Evolutionary conservation across 805 yeast genomes (phyloP).

Genomic region (Kluyveromyces dobzhanskii): DNA sequence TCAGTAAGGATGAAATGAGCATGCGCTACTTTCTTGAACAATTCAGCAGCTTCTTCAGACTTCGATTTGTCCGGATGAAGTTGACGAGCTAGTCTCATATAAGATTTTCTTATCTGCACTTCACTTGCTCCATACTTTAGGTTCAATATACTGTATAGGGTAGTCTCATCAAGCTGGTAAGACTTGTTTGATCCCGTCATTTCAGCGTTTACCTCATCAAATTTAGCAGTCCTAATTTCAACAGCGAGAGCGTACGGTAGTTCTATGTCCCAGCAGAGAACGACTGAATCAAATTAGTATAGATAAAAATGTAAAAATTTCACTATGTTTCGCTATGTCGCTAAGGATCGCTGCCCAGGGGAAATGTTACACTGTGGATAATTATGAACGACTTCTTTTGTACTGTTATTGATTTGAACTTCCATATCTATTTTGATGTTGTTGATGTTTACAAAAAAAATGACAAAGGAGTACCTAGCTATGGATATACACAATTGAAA

Average conservation of each 20-base stretch:
- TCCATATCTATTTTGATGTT: neutral
- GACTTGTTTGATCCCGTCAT: slow-evolving; percentile 9
- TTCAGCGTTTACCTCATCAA: neutral
- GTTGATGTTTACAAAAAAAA: slow-evolving; percentile 1
- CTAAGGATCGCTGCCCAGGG: too few species aligned
- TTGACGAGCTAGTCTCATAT: slow-evolving; percentile 60
- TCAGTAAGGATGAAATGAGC: slow-evolving; percentile 27
- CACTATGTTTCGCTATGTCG: too few species aligned
- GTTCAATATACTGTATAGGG: slow-evolving; percentile 25
- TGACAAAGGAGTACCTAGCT: too few species aligned
- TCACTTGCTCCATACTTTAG: slow-evolving; percentile 18
- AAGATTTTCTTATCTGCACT: slow-evolving; percentile 59
- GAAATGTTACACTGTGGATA: too few species aligned
- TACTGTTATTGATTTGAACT: too few species aligned
- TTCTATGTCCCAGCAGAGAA: too few species aligned
- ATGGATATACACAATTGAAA: too few species aligned
- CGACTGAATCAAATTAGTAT: too few species aligned
- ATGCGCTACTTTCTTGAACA: slow-evolving; percentile 25
- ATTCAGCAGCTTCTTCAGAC: slow-evolving; percentile 25
- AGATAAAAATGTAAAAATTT: too few species aligned
- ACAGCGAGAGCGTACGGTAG: too few species aligned
- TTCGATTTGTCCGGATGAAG: slow-evolving; percentile 80
- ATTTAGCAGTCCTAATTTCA: too few species aligned
- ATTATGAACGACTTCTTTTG: too few species aligned
- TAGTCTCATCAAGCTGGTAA: slow-evolving; percentile 21